These are phyloP conservation scores for Candida pseudoglaebosa DNA, from an alignment of 805 yeast species.

Conservation along the genomic window DNA sequence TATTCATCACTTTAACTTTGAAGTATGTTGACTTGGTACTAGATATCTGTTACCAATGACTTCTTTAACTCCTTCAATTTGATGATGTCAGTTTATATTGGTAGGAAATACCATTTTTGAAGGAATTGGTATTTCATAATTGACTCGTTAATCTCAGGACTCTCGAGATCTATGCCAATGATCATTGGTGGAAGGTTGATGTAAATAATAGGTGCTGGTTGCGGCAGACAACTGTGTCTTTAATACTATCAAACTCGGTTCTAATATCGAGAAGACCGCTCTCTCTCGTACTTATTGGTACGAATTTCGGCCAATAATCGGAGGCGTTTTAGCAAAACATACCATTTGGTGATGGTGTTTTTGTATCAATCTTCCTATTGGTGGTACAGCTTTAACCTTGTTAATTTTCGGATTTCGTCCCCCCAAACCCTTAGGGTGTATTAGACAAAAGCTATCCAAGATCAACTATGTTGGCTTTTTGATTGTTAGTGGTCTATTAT, in stretches of 20 bases:
- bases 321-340: slow-evolving; percentile 58
- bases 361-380: slow-evolving; percentile 64
- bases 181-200: slow-evolving; percentile 69
- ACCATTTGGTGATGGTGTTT: slow-evolving; percentile 78
- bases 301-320: slow-evolving; percentile 57
- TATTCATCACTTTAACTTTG: slow-evolving; percentile 44
- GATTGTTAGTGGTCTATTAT: slow-evolving; percentile 39
- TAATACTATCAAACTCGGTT: slow-evolving; percentile 54
- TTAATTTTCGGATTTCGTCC: slow-evolving; percentile 44
- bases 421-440: slow-evolving; percentile 38
- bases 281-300: slow-evolving; percentile 34
- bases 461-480: slow-evolving; percentile 50
- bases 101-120: slow-evolving; percentile 49
- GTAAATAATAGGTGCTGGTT: slow-evolving; percentile 71
- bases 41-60: slow-evolving; percentile 55
- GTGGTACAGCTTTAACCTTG: slow-evolving; percentile 45
- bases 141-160: slow-evolving; percentile 60
- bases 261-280: slow-evolving; percentile 40
- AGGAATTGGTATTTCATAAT: slow-evolving; percentile 53
- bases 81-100: slow-evolving; percentile 50
- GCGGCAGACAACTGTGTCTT: slow-evolving; percentile 52
- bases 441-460: slow-evolving; percentile 33
- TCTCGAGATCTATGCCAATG: slow-evolving; percentile 51
- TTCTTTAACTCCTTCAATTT: slow-evolving; percentile 55
- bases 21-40: slow-evolving; percentile 56